Evolutionary conservation across 768 basidiomycete species (phyloP), one percentile per base, ranked within the genome.

Genomic region (Russula abietina): DNA sequence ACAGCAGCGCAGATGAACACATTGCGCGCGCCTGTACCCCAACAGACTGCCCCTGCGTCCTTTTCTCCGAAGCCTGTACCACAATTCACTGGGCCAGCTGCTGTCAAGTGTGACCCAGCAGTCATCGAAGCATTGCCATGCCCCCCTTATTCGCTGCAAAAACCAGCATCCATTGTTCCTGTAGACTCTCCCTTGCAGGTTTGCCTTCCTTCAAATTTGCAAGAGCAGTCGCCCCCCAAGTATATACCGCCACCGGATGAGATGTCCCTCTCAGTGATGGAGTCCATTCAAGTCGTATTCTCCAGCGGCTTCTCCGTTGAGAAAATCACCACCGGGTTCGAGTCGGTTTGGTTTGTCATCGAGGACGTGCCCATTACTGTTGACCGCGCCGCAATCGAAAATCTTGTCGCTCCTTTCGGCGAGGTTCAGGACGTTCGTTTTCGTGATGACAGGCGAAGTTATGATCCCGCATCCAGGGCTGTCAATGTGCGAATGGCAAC

Each of bases 311-410:
- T 88, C 51, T 76, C 77, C 2, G 78, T 91, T 2, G 71, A 75
- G 28, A 77, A 82, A 0, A 70, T 91, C 7, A 71, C 72, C 8
- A 90, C 89, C 1, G 85, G 85, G 1, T 86, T 90, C 46, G 89
- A 93, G 68, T 85, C 85, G 0, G 80, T 79, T 7, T 83, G 82
- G 76, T 69, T 91, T 10, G 74, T 78, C 41, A 65, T 92, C 2
- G 75, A 76, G 5, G 81, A 85, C 26, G 69, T 91, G 4, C 80
- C 82, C 0, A 43, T 64, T 0, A 63, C 64, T 0, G 74, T 79
- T 16, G 71, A 74, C 2, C 65, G 73, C 0, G 68, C 63, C 0
- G 72, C 73, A 0, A 61, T 91, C 10, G 64, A 64, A 3, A 45
- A 68, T 2, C 56, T 84, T 0, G 73, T 88, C 19, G 52, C 68